Conservation (phyloP, 768 basidiomycete genomes). For the Cyclocybe cylindracea region DNA sequence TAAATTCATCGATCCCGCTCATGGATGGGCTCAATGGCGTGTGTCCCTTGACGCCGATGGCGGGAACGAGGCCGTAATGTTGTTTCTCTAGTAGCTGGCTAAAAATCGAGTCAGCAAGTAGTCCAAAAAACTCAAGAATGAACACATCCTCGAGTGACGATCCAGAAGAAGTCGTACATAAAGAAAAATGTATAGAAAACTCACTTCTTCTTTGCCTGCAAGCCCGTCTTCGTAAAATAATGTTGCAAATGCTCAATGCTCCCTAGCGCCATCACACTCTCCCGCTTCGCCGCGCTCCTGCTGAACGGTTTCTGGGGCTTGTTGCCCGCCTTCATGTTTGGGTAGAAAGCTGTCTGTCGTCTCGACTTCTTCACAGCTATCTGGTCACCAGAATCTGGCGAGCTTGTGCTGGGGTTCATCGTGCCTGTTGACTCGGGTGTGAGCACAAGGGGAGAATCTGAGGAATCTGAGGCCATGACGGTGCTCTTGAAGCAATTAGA, state of each 20-base stretch:
- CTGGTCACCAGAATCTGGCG: constrained; percentile 15
- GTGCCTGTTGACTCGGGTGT: constrained; percentile 64
- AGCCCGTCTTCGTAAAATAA: constrained; percentile 89
- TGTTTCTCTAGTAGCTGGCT: constrained; percentile 47
- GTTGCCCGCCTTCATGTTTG: constrained; percentile 66
- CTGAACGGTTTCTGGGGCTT: constrained; percentile 86
- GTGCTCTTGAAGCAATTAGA: no score
- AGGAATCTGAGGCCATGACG: constrained; percentile 41
- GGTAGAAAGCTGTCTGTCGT: constrained; percentile 78
- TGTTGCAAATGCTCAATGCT: constrained; percentile 96
- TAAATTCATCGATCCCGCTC: constrained; percentile 47
- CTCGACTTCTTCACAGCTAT: constrained; percentile 48
- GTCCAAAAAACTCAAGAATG: constrained; percentile 7
- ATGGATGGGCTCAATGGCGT: constrained; percentile 43
- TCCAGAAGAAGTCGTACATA: constrained; percentile 1
- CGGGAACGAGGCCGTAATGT: constrained; percentile 69
- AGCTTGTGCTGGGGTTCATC: constrained; percentile 21
- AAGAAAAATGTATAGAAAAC: constrained; percentile 25
- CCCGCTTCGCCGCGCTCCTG: constrained; percentile 87
- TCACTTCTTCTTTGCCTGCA: constrained; percentile 72
- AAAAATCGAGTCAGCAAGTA: constrained; percentile 3
- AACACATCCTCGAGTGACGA: no score
- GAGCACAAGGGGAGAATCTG: constrained; percentile 52
- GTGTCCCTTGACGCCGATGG: constrained; percentile 63
- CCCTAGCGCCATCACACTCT: constrained; percentile 92